These are phyloP conservation scores for Nepenthes gracilis DNA, from an alignment of 148 eudicot species.

Conservation along the genomic window DNA sequence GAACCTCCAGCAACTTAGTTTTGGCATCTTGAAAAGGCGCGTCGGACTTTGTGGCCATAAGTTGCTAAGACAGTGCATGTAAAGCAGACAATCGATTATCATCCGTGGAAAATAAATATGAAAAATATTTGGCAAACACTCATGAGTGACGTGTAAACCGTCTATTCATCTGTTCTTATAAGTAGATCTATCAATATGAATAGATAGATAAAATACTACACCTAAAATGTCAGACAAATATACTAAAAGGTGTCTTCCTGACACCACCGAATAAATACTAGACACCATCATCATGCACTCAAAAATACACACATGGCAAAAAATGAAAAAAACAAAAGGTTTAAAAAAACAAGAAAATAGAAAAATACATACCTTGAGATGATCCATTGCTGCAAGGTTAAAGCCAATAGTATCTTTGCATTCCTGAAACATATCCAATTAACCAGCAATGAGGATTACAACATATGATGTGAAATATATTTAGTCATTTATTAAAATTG, in stretches of 20 bases:
- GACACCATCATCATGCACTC: no score
- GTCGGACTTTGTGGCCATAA: slow-evolving; percentile 62
- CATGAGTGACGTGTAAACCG: background rate
- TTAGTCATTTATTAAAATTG: no score
- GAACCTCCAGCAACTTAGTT: slow-evolving; percentile 57
- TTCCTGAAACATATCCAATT: slow-evolving; percentile 35
- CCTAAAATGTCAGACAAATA: no score
- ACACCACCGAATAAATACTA: no score
- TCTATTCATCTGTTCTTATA: no score
- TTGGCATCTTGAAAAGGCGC: slow-evolving; percentile 81
- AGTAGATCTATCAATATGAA: no score
- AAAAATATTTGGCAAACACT: background rate
- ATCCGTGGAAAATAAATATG: no score
- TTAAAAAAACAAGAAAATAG: background rate
- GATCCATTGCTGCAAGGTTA: slow-evolving; percentile 98
- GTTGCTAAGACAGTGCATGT: slow-evolving; percentile 45
- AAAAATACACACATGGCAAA: background rate
- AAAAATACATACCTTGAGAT: slow-evolving; percentile 46
- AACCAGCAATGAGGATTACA: background rate
- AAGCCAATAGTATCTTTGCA: slow-evolving; percentile 87
- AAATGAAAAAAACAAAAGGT: background rate
- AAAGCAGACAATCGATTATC: no score
- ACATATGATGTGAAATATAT: background rate
- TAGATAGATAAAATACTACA: no score
- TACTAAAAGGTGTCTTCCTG: no score